Evolutionary conservation across 192 early-diverging fungal genomes (phyloP), one percentile per base, ranked within the genome.

Genomic region (Chytriomyces sp.): DNA sequence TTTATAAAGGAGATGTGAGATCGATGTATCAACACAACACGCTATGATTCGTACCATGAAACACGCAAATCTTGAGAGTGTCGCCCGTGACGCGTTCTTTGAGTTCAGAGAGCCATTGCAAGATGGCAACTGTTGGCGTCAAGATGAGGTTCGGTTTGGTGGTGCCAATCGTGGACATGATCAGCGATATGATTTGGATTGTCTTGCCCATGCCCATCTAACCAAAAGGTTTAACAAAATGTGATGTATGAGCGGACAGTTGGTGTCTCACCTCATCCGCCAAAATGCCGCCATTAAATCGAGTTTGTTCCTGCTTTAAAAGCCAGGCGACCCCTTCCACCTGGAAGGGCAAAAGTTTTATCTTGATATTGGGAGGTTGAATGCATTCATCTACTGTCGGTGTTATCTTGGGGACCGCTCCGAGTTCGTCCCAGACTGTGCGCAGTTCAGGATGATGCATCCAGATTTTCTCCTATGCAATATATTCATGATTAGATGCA

Each of bases 131-230:
- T 0, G 92, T 93, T 1, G 95, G 95, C 7, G 89, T 91, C 12
- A 97, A 64, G 39, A 97, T 91, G 71, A 97, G 79, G 59, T 90
- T 97, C 6, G 92, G 91, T 26, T 84, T 84, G 14, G 82, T 79
- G 37, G 82, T 77, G 3, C 22, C 3, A n/a, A n/a, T 49, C 14
- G 44, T 49, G 8, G 92, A 53, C 6, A 78, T 80, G 28, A 98
- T 64, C 25, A 98, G 81, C 6, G 90, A 87, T 31, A 98, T 94
- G 53, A 91, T 92, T 74, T 96, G 93, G 71, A 98, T 92, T 3
- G 96, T 98, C 78, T 98, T 98, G 10, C 77, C 81, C 82, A 85
- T 82, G 2, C 94, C 94, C 94, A 96, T 97, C 64, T 95, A 91
- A 79, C 94, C 92, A 6, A 76, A 77, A 25, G 74, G 32, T 34